Base-by-base conservation (phyloP, 768 basidiomycete species). In the Lactarius quietus region DNA sequence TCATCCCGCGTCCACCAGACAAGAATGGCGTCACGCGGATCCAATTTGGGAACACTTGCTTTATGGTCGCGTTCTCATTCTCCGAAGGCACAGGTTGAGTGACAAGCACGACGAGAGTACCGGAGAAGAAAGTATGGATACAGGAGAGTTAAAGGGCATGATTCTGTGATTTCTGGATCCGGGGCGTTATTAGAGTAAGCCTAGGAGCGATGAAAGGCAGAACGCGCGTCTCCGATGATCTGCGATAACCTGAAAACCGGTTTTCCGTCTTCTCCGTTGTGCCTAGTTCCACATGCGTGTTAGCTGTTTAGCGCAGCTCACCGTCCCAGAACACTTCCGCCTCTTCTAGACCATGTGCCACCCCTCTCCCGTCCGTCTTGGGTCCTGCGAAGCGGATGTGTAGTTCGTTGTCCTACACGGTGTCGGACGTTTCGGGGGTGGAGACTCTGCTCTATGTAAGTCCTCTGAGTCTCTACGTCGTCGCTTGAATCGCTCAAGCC, bases 51-150 rank as follows among this genome's bases (percentile, higher is more conserved):
- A 68, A 51, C 2, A 68, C 77, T 59, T 86, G 82, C 72, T 86
- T 84, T 59, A 90, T 79, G 35, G 80, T 77, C 1, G 87, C 77
- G 58, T 79, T 74, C 28, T 87, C 86, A 31, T 77, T 77, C 48
- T 73, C 67, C 54, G 62, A 53, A 26, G 74, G 75, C 64, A 83
- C 84, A 8, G 88, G 87, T 71, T 92, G 90, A 4, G 83, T 79
- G 12, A 93, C 85, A 62, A 93, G 75, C 62, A 95, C 86, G 8
- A 93, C 90, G 2, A 94, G 93, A 1, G 89, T 86, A 17, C 80
- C 78, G 1, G 88, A 82, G 71, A 95, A 88, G 72, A 93, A 85
- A 41, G 80, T 74, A 64, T 87, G 87, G 56, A 94, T 83, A 92
- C 93, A 95, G 1, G 87, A 76, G 58, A 84, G 79, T 53, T 89